These are phyloP conservation scores for Pichia californica DNA, from an alignment of 805 yeast species.

Conservation along the genomic window DNA sequence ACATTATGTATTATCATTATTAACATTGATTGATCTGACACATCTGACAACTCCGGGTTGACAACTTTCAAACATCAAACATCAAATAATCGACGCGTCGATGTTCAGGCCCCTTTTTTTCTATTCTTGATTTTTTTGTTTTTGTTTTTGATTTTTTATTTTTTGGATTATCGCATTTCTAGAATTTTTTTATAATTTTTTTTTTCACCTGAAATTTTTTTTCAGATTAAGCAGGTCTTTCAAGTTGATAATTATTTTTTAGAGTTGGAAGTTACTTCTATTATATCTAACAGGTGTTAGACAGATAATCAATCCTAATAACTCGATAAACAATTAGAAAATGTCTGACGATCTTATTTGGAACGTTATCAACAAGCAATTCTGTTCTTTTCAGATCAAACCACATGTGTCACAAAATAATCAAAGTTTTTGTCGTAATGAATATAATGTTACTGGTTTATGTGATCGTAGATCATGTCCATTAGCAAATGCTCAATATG, in stretches of 20 bases:
- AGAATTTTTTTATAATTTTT: neutral
- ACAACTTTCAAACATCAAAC: too few species aligned
- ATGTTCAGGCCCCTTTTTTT: neutral
- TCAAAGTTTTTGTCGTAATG: slow-evolving; percentile 92
- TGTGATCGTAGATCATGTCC: slow-evolving; percentile 95
- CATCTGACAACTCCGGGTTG: too few species aligned
- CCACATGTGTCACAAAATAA: slow-evolving; percentile 65
- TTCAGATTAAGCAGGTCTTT: too few species aligned
- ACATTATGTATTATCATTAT: too few species aligned
- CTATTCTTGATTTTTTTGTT: neutral
- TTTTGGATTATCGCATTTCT: neutral
- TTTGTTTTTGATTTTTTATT: neutral
- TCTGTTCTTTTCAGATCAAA: slow-evolving; percentile 82
- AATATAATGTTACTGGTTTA: slow-evolving; percentile 90
- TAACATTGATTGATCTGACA: too few species aligned
- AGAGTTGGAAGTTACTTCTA: too few species aligned
- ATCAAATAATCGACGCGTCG: neutral
- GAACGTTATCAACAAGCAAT: slow-evolving; percentile 94
- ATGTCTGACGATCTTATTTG: slow-evolving; percentile 63
- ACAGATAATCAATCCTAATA: too few species aligned
- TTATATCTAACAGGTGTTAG: too few species aligned
- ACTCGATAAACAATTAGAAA: neutral
- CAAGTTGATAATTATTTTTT: too few species aligned
- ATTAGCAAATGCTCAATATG: slow-evolving; percentile 86
- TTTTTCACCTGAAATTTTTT: neutral